Evolutionary conservation across 768 basidiomycete genomes (phyloP).

Genomic region (Tylopilus sp.): DNA sequence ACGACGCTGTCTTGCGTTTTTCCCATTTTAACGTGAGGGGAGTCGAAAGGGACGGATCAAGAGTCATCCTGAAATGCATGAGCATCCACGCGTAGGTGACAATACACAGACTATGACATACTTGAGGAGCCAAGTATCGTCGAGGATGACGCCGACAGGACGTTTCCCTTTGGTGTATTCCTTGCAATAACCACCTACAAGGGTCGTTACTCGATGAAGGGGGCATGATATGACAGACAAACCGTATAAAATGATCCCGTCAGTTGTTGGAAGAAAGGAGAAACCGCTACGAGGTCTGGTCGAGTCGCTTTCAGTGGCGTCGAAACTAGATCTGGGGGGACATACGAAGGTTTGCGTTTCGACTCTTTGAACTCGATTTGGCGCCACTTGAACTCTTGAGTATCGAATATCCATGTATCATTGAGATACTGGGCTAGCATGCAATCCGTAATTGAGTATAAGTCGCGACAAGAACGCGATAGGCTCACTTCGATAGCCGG

Average conservation of each 20-base stretch:
- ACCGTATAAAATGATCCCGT: conserved; percentile 83
- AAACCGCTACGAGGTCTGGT: conserved; percentile 77
- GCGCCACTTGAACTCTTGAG: conserved; percentile 82
- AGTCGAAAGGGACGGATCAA: conserved; percentile 22
- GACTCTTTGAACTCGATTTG: conserved; percentile 71
- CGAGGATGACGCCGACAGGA: conserved; percentile 80
- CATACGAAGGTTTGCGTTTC: conserved; percentile 69
- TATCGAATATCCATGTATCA: conserved; percentile 85
- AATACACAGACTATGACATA: conserved; percentile 27
- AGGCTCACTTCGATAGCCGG: conserved; percentile 67
- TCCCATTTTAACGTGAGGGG: conserved; percentile 79
- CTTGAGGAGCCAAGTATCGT: conserved; percentile 88
- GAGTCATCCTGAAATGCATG: conserved; percentile 28
- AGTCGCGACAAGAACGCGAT: background rate
- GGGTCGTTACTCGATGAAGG: background rate
- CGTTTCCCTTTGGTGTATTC: conserved; percentile 85
- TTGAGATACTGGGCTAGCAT: conserved; percentile 70
- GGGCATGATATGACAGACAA: background rate
- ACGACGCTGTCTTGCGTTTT: conserved; percentile 70
- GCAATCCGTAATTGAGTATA: background rate
- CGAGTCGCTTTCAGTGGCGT: background rate
- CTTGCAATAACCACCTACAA: conserved; percentile 83
- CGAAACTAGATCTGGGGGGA: background rate
- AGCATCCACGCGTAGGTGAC: background rate
- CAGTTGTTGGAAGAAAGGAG: conserved; percentile 73